Base-by-base conservation (phyloP, 805 yeast genomes). In the Metschnikowia sp. region DNA sequence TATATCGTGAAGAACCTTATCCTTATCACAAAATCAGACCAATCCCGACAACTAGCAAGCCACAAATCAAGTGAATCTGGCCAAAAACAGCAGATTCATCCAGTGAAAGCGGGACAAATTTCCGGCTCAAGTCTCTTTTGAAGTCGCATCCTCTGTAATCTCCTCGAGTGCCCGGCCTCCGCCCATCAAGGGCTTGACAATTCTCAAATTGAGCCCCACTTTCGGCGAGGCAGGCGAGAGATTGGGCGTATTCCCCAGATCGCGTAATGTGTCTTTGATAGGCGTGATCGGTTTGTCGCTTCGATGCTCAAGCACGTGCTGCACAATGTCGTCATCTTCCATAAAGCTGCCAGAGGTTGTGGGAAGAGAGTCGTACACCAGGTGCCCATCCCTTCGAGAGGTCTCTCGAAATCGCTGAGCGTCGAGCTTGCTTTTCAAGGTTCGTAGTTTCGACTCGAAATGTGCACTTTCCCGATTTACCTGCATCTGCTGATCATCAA, bases 171-270 rank as follows among this genome's bases (percentile, higher is more conserved):
- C 41, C 26, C 37, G 43, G 9, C 49, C 45, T 10, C 83, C 83
- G 1, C 86, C 86, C 45, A 83, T 69, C 35, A 82, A 52, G 3
- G 87, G 86, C 60, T 82, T 83, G 15, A 83, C 80, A 8, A 84
- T 83, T 44, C 81, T 65, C 50, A 82, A 66, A 59, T 81, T 79
- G 41, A 81, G 64, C 1, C 85, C 85, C 18, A 68, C 65, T 50
- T 70, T 68, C 12, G 73, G 70, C 3, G 71, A 63, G 1, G 44
- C 42, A 4, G 58, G 60, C 10, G 60, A 50, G 22, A 47, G 33
- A 39, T 32, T 44, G 19, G 47, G 37, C 8, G 43, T 32, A 9
- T 38, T 12, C 6, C 39, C 22, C 29, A 38, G 8, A 9, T 39
- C 44, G 18, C 44, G 34, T 2, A 29, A 19, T 4, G 42, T 32